Percentiles rank a stretch among this genome's conserved stretches.
Conservation (phyloP, 2,329 filamentous ascomycete genomes). For the Claviceps cyperi region DNA sequence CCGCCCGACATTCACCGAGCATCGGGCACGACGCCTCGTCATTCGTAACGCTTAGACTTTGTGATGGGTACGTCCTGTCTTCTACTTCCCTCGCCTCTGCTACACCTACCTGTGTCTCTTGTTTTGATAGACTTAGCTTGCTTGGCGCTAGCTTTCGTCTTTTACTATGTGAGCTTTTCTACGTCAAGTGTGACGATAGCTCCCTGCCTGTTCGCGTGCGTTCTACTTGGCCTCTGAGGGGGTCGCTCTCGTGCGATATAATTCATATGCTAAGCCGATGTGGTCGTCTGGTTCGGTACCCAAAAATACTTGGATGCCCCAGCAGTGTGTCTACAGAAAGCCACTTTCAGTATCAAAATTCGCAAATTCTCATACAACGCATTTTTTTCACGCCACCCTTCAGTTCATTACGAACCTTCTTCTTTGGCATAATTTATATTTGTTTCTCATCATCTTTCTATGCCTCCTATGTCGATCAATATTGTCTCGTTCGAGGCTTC, state of each 20-base stretch:
- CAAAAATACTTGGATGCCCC: not conserved
- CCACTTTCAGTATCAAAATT: not conserved
- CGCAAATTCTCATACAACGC: constrained; percentile 5
- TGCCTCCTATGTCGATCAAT: constrained; percentile 1
- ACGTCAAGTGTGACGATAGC: not conserved
- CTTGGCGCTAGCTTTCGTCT: not conserved
- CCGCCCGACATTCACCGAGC: constrained; percentile 9
- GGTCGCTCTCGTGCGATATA: not conserved
- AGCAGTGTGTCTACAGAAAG: too few relatives aligned
- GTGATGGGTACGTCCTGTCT: constrained; percentile 11
- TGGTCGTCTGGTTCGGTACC: not conserved
- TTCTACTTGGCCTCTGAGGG: not conserved
- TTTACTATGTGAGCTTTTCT: not conserved
- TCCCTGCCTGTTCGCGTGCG: not conserved
- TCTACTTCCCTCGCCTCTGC: constrained; percentile 5
- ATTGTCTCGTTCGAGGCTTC: constrained; percentile 1
- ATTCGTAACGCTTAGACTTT: constrained; percentile 10
- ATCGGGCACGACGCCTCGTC: constrained; percentile 10
- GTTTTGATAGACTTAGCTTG: not conserved
- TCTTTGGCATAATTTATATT: constrained; percentile 11
- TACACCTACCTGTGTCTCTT: constrained; percentile 1
- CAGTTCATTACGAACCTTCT: constrained; percentile 1
- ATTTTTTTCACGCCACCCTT: constrained; percentile 6
- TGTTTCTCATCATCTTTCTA: constrained; percentile 10
- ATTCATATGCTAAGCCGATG: constrained; percentile 1